phyloP scores from a whole-genome alignment of 2,329 filamentous ascomycete genomes.

The Domatiomyces globalis region DNA sequence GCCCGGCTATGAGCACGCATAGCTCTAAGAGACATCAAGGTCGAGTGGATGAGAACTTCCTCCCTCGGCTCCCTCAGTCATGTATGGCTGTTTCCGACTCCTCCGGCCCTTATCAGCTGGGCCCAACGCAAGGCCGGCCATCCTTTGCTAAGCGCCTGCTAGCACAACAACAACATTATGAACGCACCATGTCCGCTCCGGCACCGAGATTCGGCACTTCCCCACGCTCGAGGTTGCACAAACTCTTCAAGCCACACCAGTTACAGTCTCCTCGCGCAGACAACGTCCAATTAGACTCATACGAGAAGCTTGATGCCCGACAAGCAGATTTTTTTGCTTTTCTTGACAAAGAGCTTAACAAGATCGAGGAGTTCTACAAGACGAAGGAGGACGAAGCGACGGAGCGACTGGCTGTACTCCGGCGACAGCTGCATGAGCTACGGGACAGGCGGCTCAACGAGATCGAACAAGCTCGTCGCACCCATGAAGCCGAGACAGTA shows the following conservation, averaged over 20 bases:
- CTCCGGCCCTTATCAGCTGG: neutral
- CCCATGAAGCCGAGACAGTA: conserved; percentile 9
- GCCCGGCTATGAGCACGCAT: conserved; percentile 41
- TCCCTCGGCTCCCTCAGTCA: neutral
- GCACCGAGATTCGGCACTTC: conserved; percentile 18
- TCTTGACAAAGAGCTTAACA: conserved; percentile 70
- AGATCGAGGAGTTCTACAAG: conserved; percentile 82
- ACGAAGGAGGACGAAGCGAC: conserved; percentile 76
- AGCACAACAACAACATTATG: neutral
- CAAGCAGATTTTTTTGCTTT: conserved; percentile 81
- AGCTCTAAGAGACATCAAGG: neutral
- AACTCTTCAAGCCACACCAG: conserved; percentile 23
- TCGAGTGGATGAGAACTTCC: neutral
- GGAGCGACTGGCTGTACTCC: conserved; percentile 53
- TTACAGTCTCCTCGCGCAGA: conserved; percentile 27
- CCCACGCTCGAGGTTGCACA: conserved; percentile 25
- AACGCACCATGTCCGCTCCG: conserved; percentile 6
- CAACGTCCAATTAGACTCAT: conserved; percentile 41
- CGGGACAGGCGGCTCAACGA: conserved; percentile 67
- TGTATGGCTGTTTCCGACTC: neutral
- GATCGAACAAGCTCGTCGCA: conserved; percentile 29
- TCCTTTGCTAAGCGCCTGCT: neutral
- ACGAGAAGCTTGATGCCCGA: conserved; percentile 53
- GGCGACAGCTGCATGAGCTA: conserved; percentile 86
- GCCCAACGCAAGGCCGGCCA: neutral